Conservation (phyloP, 164 flowering plant genomes). For the Taxillus chinensis region DNA sequence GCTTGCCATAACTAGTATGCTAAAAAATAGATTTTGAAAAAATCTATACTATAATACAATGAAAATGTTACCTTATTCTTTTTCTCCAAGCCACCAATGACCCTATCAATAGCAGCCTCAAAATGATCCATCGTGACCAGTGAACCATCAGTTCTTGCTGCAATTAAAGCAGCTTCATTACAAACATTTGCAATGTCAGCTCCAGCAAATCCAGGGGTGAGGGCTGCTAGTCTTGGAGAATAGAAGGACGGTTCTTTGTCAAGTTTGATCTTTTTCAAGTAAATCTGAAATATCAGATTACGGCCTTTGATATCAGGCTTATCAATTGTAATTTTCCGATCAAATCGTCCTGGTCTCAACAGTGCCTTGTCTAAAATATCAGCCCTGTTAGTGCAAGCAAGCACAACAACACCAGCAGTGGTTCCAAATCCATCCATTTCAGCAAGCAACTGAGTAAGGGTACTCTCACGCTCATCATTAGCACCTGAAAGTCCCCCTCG, state of each 20-base stretch:
- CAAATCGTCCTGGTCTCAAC: slow-evolving; percentile 27
- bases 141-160: slow-evolving; percentile 56
- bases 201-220: slow-evolving; percentile 92
- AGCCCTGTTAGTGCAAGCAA: slow-evolving; percentile 17
- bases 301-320: slow-evolving; percentile 24
- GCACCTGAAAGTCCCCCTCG: slow-evolving; percentile 65
- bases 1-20: too few species aligned
- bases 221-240: slow-evolving; percentile 35
- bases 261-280: slow-evolving; percentile 18
- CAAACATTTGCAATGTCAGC: slow-evolving; percentile 91
- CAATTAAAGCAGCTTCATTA: slow-evolving; percentile 87
- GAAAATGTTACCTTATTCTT: slow-evolving; percentile 53
- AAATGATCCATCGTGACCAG: slow-evolving; percentile 63
- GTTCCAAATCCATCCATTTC: slow-evolving; percentile 20
- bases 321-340: slow-evolving; percentile 17
- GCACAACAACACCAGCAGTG: slow-evolving; percentile 14
- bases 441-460: slow-evolving; percentile 24
- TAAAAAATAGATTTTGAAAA: too few species aligned
- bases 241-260: slow-evolving; percentile 19
- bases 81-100: slow-evolving; percentile 89
- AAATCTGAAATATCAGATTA: slow-evolving; percentile 20
- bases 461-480: slow-evolving; percentile 86
- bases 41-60: too few species aligned
- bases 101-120: slow-evolving; percentile 77
- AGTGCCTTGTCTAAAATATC: slow-evolving; percentile 20